Base-by-base conservation (phyloP, 1,139 yeast genomes). In the Kodamaea suecica region DNA sequence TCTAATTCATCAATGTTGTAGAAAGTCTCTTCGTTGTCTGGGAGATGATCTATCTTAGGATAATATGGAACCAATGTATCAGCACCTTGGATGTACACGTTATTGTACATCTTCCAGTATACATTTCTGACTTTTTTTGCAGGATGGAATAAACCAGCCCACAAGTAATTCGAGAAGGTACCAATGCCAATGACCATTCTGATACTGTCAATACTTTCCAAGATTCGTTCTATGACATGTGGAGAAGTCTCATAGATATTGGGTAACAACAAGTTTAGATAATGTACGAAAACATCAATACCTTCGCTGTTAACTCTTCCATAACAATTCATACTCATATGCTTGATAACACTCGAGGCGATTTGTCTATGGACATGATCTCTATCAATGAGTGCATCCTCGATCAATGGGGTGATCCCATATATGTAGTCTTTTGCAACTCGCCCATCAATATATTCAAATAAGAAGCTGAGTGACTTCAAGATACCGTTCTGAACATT, bases 401-500 rank as follows among this genome's bases (percentile, higher is more conserved):
- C 95, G 12, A 94, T 48, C 29, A 94, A 59, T 0, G 97, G 94
- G 0, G 86, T 70, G 2, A 86, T 76, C 0, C 95, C 81, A 55
- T 83, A 87, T 23, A 92, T 70, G 52, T 94, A 92, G 52, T 87
- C 95, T 29, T 78, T 74, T 0, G 95, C 82, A 65, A 81, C 70
- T 12, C 52, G 37, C 6, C 84, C 85, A 12, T 94, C 94, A 44
- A 88, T 80, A 53, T 92, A 92, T 59, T 94, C 98, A 61, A 92
- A 87, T 73, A 92, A 70, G 50, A 94, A 94, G n/a, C 95, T 75
- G 66, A 90, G 64, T 0, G 97, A 88, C 52, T 94, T 94, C 45
- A 94, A 65, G 4, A 92, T 88, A 66, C 98, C 98, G 55, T 92
- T 92, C 54, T 92, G 97, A 5, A 92, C 97, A 52, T 90, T 90